phyloP scores from a whole-genome alignment of 169 alveolate species.

The Cryptosporidium meleagridis region DNA sequence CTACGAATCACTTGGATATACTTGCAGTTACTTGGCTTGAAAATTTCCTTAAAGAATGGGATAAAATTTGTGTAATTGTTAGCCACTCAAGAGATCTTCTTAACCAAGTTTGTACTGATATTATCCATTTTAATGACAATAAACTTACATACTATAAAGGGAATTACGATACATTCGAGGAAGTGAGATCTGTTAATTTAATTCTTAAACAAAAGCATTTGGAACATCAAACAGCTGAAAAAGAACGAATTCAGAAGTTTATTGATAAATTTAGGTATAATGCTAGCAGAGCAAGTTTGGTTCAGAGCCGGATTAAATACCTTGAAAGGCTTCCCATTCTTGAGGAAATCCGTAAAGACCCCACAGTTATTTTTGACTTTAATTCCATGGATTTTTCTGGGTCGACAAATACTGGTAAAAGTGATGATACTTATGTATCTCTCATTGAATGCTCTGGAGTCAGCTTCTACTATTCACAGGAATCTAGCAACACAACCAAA shows the following conservation, averaged over 20 bases:
- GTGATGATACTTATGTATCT: constrained; percentile 4
- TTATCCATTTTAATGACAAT: constrained; percentile 91
- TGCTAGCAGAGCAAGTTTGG: constrained; percentile 94
- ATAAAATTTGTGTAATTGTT: constrained; percentile 94
- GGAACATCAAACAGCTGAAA: constrained; percentile 89
- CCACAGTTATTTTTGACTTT: constrained; percentile 84
- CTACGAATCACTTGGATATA: constrained; percentile 94
- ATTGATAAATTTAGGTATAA: constrained; percentile 94
- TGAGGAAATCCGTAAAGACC: constrained; percentile 94
- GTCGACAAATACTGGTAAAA: neutral
- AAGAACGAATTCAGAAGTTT: constrained; percentile 93
- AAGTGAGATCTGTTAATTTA: constrained; percentile 89
- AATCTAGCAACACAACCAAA: constrained; percentile 61
- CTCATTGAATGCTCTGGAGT: constrained; percentile 60
- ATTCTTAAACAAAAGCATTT: constrained; percentile 86
- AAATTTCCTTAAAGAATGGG: constrained; percentile 89
- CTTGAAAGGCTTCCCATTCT: constrained; percentile 92
- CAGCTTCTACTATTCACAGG: constrained; percentile 30
- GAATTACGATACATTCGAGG: constrained; percentile 94
- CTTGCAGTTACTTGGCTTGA: constrained; percentile 96
- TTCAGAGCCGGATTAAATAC: constrained; percentile 94
- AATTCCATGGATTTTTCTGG: constrained; percentile 27
- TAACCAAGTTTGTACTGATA: constrained; percentile 94
- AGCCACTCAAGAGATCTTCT: constrained; percentile 97
- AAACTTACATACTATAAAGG: constrained; percentile 92